These are phyloP conservation scores for Punica granatum DNA, from an alignment of 345 rosid genomes.

Conservation along the genomic window DNA sequence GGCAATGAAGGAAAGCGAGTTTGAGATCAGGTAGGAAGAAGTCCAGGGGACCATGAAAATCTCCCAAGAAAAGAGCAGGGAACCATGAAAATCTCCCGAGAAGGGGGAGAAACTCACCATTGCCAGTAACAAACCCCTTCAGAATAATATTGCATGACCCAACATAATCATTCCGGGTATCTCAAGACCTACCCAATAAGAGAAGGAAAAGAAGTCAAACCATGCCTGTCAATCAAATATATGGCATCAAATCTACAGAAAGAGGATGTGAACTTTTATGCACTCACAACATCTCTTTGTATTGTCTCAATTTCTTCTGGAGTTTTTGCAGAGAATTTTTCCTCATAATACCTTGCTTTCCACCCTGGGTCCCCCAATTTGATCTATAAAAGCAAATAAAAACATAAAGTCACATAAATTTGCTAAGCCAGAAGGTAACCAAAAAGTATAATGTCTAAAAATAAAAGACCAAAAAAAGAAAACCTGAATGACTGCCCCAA, in stretches of 20 bases:
- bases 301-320: constrained; percentile 60
- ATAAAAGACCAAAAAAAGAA: too few species aligned
- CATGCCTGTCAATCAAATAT: background rate
- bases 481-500: too few species aligned
- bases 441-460: too few species aligned
- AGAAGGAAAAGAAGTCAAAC: constrained; percentile 7
- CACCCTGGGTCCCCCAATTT: constrained; percentile 79
- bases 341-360: constrained; percentile 92
- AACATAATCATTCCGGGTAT: constrained; percentile 89
- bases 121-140: constrained; percentile 98
- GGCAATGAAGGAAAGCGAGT: too few species aligned
- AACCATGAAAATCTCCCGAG: background rate
- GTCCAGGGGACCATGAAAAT: too few species aligned
- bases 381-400: constrained; percentile 33
- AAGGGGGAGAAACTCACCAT: constrained; percentile 45
- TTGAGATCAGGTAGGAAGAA: too few species aligned
- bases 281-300: constrained; percentile 84
- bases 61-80: too few species aligned
- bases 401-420: background rate
- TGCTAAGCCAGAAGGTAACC: background rate
- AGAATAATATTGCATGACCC: constrained; percentile 96
- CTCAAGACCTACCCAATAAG: constrained; percentile 47
- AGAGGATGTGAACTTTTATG: background rate
- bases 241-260: background rate
- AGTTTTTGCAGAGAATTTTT: constrained; percentile 59